Evolutionary conservation across 2,329 filamentous ascomycete species (phyloP).

Genomic region (Fusarium luffae): DNA sequence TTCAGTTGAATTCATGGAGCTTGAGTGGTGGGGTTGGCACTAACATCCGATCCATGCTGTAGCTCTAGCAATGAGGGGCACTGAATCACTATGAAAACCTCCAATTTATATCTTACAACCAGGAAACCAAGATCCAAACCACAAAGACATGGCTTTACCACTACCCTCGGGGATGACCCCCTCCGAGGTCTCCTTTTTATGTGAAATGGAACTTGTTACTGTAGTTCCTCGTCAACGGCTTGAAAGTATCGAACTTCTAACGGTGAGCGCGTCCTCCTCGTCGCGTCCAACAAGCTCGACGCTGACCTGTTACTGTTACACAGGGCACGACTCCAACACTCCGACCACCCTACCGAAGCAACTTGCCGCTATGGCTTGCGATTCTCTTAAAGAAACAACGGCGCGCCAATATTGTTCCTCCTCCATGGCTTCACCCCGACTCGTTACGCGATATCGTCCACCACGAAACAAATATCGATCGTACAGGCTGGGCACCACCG

Average conservation of each 20-base stretch:
- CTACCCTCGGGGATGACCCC: conserved; percentile 74
- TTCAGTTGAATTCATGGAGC: neutral
- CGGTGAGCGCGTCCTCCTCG: conserved; percentile 68
- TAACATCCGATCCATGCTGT: conserved; percentile 1
- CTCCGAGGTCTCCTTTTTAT: conserved; percentile 90
- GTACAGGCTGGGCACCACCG: conserved; percentile 79
- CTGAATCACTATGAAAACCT: conserved; percentile 7
- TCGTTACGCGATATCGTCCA: conserved; percentile 82
- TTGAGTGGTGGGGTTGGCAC: conserved; percentile 28
- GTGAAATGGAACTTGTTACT: conserved; percentile 97
- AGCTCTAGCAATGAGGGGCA: conserved; percentile 17
- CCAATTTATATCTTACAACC: conserved; percentile 29
- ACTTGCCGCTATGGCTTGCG: conserved; percentile 92
- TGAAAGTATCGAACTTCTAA: conserved; percentile 84
- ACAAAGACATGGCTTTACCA: conserved; percentile 59
- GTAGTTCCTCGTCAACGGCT: conserved; percentile 91
- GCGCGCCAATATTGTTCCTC: conserved; percentile 91
- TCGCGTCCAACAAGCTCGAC: conserved; percentile 27
- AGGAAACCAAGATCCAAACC: conserved; percentile 6
- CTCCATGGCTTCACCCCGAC: conserved; percentile 84
- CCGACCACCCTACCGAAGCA: conserved; percentile 81
- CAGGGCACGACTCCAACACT: conserved; percentile 83
- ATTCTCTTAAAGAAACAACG: conserved; percentile 94
- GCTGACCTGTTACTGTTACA: conserved; percentile 34
- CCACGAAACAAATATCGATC: conserved; percentile 79